Evolutionary conservation across 2,329 filamentous ascomycete species (phyloP), one percentile per base, ranked within the genome.

Genomic region (Fusarium zealandicum): DNA sequence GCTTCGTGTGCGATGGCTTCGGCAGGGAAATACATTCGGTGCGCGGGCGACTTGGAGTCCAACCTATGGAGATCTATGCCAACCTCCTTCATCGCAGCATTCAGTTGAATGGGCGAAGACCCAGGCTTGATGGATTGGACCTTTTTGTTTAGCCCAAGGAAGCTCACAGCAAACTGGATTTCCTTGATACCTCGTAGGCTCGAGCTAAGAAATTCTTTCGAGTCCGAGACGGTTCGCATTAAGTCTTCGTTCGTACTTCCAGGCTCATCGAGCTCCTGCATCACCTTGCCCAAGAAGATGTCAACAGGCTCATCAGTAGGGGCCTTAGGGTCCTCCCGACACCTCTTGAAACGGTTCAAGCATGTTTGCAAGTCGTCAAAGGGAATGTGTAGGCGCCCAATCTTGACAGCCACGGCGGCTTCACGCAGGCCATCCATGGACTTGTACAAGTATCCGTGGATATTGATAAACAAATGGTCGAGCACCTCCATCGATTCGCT

Each of bases 11-110:
- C 95, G 67, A 97, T 87, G 70, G 97, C 95, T 57, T 92, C 89
- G 17, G 89, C 86, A 3, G 93, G 90, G 70, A 99, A 99, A 74
- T 99, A 98, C 95, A 98, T 99, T 59, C 95, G 87, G 79, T 99
- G 95, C 0, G 93, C 92, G 1, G 95, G 92, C 13, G 93, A 96
- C 67, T 91, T 93, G 35, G 91, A 89, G 71, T 99, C 93, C 48
- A 99, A 82, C 17, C 93, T 87, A 70, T 98, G 89, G 33, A 99
- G 79, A 70, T 99, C 95, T 70, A 99, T 84, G 55, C 93, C 93
- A 35, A 99, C 86, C 72, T 99, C 96, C 72, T 99, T 98, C 84
- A 96, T 96, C 6, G 93, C 92, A 37, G 93, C 83, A 69, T 93
- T 96, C 56, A 97, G 80, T 54, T 90, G 86, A 7, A 96, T 82